Evolutionary conservation across 129 eudicot genomes (phyloP).

Genomic region (Sambucus nigra): DNA sequence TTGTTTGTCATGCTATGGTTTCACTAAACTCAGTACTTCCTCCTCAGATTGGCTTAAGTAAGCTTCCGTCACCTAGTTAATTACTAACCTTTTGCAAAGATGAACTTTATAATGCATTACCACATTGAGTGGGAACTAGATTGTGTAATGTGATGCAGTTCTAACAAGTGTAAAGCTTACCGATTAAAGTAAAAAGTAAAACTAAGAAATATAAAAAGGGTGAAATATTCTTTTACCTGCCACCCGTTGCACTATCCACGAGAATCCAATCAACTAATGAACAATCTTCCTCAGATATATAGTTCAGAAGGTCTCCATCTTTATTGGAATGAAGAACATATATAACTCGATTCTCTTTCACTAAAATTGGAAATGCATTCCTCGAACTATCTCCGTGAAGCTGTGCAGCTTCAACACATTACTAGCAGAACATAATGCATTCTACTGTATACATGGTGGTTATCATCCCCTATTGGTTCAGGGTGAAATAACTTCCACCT

Average conservation of each 20-base stretch:
- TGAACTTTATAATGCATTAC: too few relatives aligned
- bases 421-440: slow-evolving; percentile 3
- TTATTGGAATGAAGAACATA: slow-evolving; percentile 85
- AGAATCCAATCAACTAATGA: slow-evolving; percentile 83
- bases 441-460: background rate
- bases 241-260: slow-evolving; percentile 91
- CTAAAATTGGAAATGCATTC: slow-evolving; percentile 47
- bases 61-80: too few relatives aligned
- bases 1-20: too few relatives aligned
- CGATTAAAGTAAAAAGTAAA: background rate
- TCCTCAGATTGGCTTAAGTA: too few relatives aligned
- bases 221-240: slow-evolving; percentile 47
- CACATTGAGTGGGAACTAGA: background rate
- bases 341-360: slow-evolving; percentile 39
- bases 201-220: background rate
- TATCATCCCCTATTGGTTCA: background rate
- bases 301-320: slow-evolving; percentile 63
- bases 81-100: too few relatives aligned
- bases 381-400: slow-evolving; percentile 91
- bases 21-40: too few relatives aligned
- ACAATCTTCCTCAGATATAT: slow-evolving; percentile 65
- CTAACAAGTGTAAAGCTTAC: background rate
- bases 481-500: background rate
- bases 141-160: background rate
- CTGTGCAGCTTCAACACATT: slow-evolving; percentile 31